Base-by-base conservation (phyloP, 78 protist genomes). In the Chrysochromulina parva region DNA sequence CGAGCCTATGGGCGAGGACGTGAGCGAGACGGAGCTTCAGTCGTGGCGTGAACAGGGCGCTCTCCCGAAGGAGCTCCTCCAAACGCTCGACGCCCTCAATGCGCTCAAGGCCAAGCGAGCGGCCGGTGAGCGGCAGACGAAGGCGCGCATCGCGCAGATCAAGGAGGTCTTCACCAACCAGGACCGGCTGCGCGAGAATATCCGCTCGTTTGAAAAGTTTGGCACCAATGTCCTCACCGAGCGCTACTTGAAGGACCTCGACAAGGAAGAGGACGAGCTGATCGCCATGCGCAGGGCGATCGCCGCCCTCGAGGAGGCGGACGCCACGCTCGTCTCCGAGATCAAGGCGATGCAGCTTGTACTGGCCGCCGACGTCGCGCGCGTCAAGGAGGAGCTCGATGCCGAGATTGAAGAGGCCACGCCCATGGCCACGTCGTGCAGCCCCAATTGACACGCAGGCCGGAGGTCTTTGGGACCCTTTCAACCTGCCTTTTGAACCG, bases 101-200 rank as follows among this genome's bases (percentile, higher is more conserved):
- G 50, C 48, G 19, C 87, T 13, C 28, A 11, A 52, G 3, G 20
- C 7, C 26, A 1, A 3, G 60, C 60, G 54, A 20, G 54, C 1
- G 47, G 85, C 47, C 58, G 26, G 24, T 5, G 47, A 3, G 57
- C 85, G 85, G 47, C 7, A 19, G 85, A n/a, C 53, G 17, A 7
- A 3, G 14, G 47, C 62, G 55, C 55, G 1, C 54, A 13, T 57
- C 24, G 69, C 62, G 48, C 50, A n/a, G 54, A 28, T 38, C 65
- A 7, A 55, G 26, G 54, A 16, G 26, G 9, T 6, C 55, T n/a
- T 82, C 53, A 10, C 3, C 20, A 53, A 55, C 67, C 88, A 82
- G 67, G 53, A 57, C n/a, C 88, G 88, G 71, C 53, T 82, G 38
- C 54, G 88, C 22, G 54, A 82, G 88, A 57, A 55, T 54, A 82